Base-by-base conservation (phyloP, 225 moss, liverwort and hornwort species). In the Asterella californica region DNA sequence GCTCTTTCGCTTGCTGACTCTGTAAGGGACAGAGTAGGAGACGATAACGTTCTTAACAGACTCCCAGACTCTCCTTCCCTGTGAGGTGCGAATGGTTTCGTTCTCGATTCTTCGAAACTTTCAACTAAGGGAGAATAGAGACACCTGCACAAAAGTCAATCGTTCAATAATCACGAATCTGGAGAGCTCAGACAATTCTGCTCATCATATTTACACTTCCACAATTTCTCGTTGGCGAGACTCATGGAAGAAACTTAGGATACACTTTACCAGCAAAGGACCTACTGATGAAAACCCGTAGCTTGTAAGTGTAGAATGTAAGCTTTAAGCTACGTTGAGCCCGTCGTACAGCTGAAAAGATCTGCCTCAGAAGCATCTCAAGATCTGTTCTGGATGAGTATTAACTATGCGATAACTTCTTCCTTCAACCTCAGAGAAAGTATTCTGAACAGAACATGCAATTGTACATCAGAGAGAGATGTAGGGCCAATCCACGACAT, bases 81-180 rank as follows among this genome's bases (percentile, higher is more conserved):
- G 47, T 79, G 21, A 47, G 85, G 65, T 57, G 67, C 74, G 74
- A 78, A 52, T 46, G 73, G 80, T 81, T 81, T 87, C 29, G 81
- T n/a, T 71, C 70, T 62, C 4, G 87, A 82, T 30, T 80, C 79
- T 42, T 67, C 83, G 18, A 90, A 88, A 74, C 79, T 75, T 74
- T 92, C 95, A 25, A 92, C 92, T 1, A 89, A 64, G 7, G 93
- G 86, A 27, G 92, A 92, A 71, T 91, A 91, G 30, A 89, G 76
- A 69, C 70, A 85, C 78, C 87, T 88, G 79, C 60, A 65, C 21
- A 34, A 17, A 19, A 64, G 27, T 64, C 2, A 5, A n/a, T 5
- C 62, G 2, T 5, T 64, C 64, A n/a, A 32, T n/a, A 32, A 5
- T 32, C 64, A 64, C 27, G 15, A 45, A 32, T 0, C 15, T 29